Conservation (phyloP, 225 moss, liverwort and hornwort genomes). For the Sphagnum tenellum region DNA sequence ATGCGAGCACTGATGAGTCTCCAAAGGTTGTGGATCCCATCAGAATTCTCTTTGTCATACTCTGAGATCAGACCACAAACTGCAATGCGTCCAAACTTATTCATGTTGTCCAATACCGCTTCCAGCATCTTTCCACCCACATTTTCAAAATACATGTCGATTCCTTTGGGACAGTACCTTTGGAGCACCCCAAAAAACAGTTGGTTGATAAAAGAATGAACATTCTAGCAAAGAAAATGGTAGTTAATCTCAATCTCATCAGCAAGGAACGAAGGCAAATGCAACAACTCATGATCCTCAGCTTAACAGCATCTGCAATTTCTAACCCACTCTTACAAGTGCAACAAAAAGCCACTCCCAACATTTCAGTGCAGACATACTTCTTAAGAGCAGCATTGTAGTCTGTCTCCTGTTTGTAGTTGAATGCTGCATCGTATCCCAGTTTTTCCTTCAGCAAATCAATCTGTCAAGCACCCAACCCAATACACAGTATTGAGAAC, state of each 20-base stretch:
- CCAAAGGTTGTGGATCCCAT: constrained; percentile 17
- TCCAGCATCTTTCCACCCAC: constrained; percentile 47
- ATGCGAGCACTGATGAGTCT: constrained; percentile 15
- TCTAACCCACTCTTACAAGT: too few species aligned
- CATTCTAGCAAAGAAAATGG: too few species aligned
- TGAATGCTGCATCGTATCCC: constrained; percentile 39
- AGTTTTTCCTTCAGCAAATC: constrained; percentile 34
- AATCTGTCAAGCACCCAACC: constrained; percentile 12
- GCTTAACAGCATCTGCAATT: too few species aligned
- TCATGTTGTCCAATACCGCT: constrained; percentile 41
- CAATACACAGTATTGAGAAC: background rate
- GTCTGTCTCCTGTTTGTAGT: constrained; percentile 42
- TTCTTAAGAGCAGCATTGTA: constrained; percentile 23
- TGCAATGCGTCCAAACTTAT: constrained; percentile 33
- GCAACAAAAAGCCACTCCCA: too few species aligned
- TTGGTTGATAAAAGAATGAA: too few species aligned
- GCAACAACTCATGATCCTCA: too few species aligned
- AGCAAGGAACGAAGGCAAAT: too few species aligned
- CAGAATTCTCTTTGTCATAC: constrained; percentile 14
- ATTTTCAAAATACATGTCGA: constrained; percentile 59
- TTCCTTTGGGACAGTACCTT: constrained; percentile 32
- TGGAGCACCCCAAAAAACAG: background rate
- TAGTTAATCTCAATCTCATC: too few species aligned
- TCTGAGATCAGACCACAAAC: constrained; percentile 44
- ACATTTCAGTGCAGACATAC: constrained; percentile 9